phyloP scores from a whole-genome alignment of 148 eudicot species.

The Amaranthus cruentus region DNA sequence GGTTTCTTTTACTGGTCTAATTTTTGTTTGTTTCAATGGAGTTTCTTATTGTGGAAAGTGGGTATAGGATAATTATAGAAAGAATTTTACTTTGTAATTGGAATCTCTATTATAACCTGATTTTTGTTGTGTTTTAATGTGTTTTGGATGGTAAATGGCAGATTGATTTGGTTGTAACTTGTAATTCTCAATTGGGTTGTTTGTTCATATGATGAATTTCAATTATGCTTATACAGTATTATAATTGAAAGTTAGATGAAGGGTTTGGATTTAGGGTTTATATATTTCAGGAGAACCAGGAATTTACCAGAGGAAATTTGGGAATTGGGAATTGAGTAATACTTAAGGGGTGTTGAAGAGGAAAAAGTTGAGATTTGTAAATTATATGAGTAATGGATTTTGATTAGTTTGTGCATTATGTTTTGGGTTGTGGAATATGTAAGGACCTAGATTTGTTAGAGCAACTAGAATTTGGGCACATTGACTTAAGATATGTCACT shows the following conservation, averaged over 20 bases:
- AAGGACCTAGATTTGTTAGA: not conserved
- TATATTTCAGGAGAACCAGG: not conserved
- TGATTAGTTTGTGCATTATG: not conserved
- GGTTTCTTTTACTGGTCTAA: not conserved
- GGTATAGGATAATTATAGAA: not conserved
- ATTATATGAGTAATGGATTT: not conserved
- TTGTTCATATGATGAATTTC: not conserved
- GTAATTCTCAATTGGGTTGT: not conserved
- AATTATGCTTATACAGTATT: not conserved
- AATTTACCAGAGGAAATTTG: not conserved
- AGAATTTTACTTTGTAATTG: constrained; percentile 13
- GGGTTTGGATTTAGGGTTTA: constrained; percentile 2
- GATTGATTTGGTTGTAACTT: not conserved
- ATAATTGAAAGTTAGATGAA: not conserved
- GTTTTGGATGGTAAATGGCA: not conserved
- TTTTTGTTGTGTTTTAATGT: not conserved
- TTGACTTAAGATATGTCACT: not conserved
- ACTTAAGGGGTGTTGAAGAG: not conserved
- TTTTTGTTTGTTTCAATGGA: constrained; percentile 17
- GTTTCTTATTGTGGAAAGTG: constrained; percentile 11
- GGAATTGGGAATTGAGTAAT: not conserved
- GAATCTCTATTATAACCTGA: not conserved
- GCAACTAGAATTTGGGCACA: not conserved
- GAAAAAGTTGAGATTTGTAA: not conserved
- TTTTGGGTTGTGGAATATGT: not conserved